These are phyloP conservation scores for Ascochyta clinopodiicola DNA, from an alignment of 2,329 filamentous ascomycete genomes.

Conservation along the genomic window DNA sequence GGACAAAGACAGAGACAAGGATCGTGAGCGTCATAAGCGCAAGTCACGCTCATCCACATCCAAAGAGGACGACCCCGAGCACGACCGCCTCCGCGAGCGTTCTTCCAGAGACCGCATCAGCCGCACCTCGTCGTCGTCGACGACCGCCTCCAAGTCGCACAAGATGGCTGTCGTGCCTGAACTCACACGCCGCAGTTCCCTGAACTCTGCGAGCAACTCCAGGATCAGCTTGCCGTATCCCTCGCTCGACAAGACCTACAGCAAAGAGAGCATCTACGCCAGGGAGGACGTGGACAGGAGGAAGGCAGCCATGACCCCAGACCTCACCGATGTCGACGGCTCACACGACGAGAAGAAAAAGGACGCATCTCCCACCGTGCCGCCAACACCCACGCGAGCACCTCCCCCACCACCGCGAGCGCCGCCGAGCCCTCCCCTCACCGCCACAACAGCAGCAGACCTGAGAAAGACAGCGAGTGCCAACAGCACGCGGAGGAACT, in stretches of 20 bases:
- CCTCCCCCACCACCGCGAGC: conserved; percentile 37
- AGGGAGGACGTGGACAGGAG: conserved; percentile 48
- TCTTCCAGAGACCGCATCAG: conserved; percentile 36
- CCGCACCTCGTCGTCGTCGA: conserved; percentile 37
- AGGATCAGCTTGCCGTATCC: conserved; percentile 71
- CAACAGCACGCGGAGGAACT: conserved; percentile 52
- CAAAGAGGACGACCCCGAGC: conserved; percentile 18
- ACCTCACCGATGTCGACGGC: conserved; percentile 51
- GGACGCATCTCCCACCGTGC: conserved; percentile 9
- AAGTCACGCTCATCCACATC: conserved; percentile 39
- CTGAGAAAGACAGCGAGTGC: conserved; percentile 53
- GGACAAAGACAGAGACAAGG: conserved; percentile 33
- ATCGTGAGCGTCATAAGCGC: conserved; percentile 32
- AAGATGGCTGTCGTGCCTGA: conserved; percentile 55
- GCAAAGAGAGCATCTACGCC: conserved; percentile 80
- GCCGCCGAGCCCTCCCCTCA: conserved; percentile 58
- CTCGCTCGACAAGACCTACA: conserved; percentile 86
- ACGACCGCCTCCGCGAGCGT: conserved; percentile 28
- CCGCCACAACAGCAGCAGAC: conserved; percentile 50
- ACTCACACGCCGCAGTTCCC: conserved; percentile 52
- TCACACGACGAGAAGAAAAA: conserved; percentile 37
- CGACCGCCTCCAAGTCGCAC: conserved; percentile 33
- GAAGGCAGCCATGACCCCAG: conserved; percentile 46
- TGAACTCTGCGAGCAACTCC: conserved; percentile 46
- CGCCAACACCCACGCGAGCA: conserved; percentile 25